These are phyloP conservation scores for Meyerozyma sp. DNA, from an alignment of 1,139 yeast genomes.

Conservation along the genomic window DNA sequence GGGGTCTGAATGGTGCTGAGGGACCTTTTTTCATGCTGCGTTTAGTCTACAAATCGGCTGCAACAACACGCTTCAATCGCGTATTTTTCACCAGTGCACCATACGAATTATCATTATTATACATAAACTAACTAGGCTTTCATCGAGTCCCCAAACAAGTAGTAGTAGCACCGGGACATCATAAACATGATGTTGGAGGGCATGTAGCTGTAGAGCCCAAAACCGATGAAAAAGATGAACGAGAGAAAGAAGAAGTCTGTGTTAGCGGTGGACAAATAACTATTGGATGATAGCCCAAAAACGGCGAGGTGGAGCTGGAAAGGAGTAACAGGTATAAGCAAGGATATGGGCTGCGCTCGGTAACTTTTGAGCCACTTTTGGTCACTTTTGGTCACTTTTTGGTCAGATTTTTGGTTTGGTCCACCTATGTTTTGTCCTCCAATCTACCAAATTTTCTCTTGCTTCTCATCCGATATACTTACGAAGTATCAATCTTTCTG, in stretches of 20 bases:
- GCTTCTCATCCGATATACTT: constrained; percentile 3
- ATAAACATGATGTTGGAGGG: constrained; percentile 27
- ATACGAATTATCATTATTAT: not conserved
- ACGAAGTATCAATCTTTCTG: constrained; percentile 30
- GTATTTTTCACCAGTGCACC: not conserved
- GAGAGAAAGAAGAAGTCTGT: constrained; percentile 21
- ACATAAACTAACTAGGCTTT: not conserved
- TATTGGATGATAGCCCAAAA: too few species aligned
- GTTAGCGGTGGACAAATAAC: not conserved
- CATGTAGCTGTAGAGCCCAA: constrained; percentile 33
- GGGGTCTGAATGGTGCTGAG: constrained; percentile 13
- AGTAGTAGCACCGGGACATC: constrained; percentile 30
- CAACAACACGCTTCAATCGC: not conserved
- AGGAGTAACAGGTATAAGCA: too few species aligned
- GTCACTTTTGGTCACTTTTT: too few species aligned
- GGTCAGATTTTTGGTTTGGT: too few species aligned
- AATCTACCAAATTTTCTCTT: too few species aligned
- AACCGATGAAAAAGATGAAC: constrained; percentile 27
- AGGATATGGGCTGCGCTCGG: too few species aligned
- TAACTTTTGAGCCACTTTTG: too few species aligned
- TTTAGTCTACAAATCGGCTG: not conserved
- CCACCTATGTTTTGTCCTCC: too few species aligned
- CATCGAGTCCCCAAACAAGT: constrained; percentile 25
- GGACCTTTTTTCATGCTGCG: not conserved
- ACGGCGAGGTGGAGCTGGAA: too few species aligned